These are phyloP conservation scores for Malassezia furfur DNA, from an alignment of 1,284 basidiomycete species.

Conservation along the genomic window DNA sequence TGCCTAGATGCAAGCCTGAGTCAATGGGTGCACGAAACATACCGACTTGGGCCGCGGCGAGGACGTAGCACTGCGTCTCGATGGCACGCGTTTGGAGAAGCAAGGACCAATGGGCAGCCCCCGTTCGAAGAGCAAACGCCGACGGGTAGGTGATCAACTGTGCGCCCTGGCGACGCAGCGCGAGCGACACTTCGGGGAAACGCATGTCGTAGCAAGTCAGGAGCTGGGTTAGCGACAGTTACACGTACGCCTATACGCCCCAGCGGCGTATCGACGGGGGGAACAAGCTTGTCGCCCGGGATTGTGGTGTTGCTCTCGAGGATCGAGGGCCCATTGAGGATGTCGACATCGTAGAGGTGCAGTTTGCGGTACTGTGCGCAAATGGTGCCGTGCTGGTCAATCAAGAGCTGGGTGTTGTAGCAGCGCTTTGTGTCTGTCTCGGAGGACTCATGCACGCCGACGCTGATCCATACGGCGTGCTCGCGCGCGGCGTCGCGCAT, in stretches of 20 bases:
- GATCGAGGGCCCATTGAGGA: constrained; percentile 44
- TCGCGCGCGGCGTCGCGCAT: constrained; percentile 49
- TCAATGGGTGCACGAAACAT: not conserved
- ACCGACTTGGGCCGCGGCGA: constrained; percentile 49
- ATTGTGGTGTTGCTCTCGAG: constrained; percentile 48
- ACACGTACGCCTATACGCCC: constrained; percentile 40
- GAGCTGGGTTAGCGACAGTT: constrained; percentile 34
- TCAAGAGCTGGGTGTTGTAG: constrained; percentile 53
- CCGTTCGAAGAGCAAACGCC: constrained; percentile 52
- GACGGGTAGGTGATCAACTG: constrained; percentile 53
- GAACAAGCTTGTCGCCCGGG: constrained; percentile 45
- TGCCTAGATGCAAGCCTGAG: constrained; percentile 27
- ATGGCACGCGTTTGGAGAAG: constrained; percentile 49
- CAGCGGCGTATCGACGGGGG: constrained; percentile 44
- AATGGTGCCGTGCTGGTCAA: constrained; percentile 49
- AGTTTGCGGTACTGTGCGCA: constrained; percentile 50
- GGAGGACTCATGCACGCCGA: constrained; percentile 52
- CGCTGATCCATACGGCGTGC: constrained; percentile 49
- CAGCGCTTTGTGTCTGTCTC: constrained; percentile 43
- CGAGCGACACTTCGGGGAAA: constrained; percentile 52
- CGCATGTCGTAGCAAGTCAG: constrained; percentile 55
- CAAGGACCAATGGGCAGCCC: constrained; percentile 47
- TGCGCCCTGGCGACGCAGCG: constrained; percentile 50
- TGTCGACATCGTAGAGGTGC: constrained; percentile 54
- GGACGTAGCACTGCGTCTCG: constrained; percentile 50